These are phyloP conservation scores for Saccharomycopsis microspora DNA, from an alignment of 805 yeast genomes.

Conservation along the genomic window DNA sequence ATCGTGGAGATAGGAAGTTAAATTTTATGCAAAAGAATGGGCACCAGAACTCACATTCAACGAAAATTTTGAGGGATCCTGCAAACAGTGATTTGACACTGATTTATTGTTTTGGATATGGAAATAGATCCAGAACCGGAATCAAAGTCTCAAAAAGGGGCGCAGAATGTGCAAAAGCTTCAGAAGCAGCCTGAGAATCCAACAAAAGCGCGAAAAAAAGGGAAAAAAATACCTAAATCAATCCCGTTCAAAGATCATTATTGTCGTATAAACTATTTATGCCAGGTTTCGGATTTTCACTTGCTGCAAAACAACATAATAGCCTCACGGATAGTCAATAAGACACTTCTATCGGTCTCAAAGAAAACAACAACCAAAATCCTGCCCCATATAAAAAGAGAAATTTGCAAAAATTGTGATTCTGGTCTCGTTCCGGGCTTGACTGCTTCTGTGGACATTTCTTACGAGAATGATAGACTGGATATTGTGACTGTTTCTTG, in stretches of 20 bases:
- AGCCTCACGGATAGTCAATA: constrained; percentile 9
- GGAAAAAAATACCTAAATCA: constrained; percentile 2
- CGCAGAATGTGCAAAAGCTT: too few species aligned
- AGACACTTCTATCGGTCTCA: constrained; percentile 9
- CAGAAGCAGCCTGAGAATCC: not conserved
- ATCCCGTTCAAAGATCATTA: constrained; percentile 11
- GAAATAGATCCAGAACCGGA: too few species aligned
- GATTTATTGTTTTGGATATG: too few species aligned
- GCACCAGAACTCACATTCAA: too few species aligned
- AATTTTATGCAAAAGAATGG: too few species aligned
- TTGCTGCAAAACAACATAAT: not conserved
- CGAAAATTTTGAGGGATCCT: too few species aligned
- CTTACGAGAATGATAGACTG: not conserved
- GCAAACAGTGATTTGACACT: too few species aligned
- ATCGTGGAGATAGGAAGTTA: too few species aligned
- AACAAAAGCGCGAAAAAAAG: not conserved
- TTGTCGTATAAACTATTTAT: constrained; percentile 11
- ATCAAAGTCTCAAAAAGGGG: too few species aligned
- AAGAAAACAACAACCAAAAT: constrained; percentile 11
- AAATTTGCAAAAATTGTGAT: constrained; percentile 11
- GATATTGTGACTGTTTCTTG: not conserved
- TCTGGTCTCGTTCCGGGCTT: constrained; percentile 9
- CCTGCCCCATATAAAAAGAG: constrained; percentile 10
- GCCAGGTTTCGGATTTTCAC: constrained; percentile 6
- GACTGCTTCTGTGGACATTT: constrained; percentile 1